Percentiles rank a stretch among this genome's conserved stretches.
phyloP scores from a whole-genome alignment of 1,284 basidiomycete species.

The Cryptococcus depauperatus region DNA sequence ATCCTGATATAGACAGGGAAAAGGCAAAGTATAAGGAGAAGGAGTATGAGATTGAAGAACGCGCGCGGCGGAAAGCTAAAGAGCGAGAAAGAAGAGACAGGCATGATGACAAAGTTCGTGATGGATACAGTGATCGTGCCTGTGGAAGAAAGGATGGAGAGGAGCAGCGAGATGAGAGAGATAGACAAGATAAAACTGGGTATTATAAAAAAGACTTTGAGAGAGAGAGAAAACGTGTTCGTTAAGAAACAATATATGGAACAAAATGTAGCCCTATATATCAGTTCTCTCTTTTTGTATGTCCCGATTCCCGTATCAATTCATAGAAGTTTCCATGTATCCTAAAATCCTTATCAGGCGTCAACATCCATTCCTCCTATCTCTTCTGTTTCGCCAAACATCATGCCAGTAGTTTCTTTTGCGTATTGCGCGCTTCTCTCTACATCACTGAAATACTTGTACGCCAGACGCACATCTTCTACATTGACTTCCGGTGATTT shows the following conservation, averaged over 20 bases:
- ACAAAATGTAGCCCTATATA: too few species aligned
- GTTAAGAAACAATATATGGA: too few species aligned
- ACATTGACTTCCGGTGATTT: constrained; percentile 70
- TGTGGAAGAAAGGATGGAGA: constrained; percentile 6
- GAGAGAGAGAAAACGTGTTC: constrained; percentile 7
- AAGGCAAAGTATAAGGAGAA: constrained; percentile 17
- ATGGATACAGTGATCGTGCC: constrained; percentile 15
- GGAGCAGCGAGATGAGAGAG: constrained; percentile 6
- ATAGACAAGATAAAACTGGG: constrained; percentile 14
- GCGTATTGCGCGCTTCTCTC: constrained; percentile 90
- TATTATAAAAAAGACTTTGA: constrained; percentile 17
- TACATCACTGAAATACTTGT: constrained; percentile 90
- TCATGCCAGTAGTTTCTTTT: constrained; percentile 64
- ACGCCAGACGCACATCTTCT: constrained; percentile 73
- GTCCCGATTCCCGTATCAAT: too few species aligned
- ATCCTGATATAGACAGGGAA: constrained; percentile 8
- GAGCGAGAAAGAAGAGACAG: constrained; percentile 19
- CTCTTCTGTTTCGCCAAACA: constrained; percentile 46
- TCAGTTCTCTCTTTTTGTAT: too few species aligned
- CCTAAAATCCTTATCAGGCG: not conserved
- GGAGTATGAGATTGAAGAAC: constrained; percentile 28
- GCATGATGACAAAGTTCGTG: constrained; percentile 5
- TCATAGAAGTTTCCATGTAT: too few species aligned
- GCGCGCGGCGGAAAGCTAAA: constrained; percentile 26
- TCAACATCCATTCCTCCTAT: constrained; percentile 13